phyloP scores from a whole-genome alignment of 192 early-diverging fungal species.

The Lobosporangium transversale region DNA sequence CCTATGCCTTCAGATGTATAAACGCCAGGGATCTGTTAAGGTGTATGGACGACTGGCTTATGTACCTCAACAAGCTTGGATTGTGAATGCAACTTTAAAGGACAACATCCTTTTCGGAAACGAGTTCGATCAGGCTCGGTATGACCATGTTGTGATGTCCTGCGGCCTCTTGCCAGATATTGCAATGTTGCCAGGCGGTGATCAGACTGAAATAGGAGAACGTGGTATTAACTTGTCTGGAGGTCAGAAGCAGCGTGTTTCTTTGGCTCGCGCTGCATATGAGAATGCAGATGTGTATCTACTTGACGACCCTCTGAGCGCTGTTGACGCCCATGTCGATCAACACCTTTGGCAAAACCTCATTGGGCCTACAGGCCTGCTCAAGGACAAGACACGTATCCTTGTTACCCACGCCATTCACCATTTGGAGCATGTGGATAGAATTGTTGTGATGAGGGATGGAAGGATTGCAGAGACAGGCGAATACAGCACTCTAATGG shows the following conservation, averaged over 20 bases:
- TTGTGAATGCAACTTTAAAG: constrained; percentile 86
- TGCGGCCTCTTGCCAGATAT: constrained; percentile 89
- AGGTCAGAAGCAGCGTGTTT: constrained; percentile 85
- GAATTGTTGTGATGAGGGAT: constrained; percentile 75
- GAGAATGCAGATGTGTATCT: constrained; percentile 74
- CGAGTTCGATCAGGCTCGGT: constrained; percentile 74
- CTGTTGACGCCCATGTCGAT: constrained; percentile 72
- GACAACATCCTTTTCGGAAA: constrained; percentile 95
- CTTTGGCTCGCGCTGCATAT: constrained; percentile 82
- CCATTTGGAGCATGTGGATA: constrained; percentile 73
- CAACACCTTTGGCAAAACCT: constrained; percentile 84
- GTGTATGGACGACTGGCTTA: constrained; percentile 79
- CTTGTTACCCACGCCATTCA: constrained; percentile 87
- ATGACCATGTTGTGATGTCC: constrained; percentile 75
- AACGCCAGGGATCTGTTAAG: constrained; percentile 66
- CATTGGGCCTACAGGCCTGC: constrained; percentile 83
- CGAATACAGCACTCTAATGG: constrained; percentile 71
- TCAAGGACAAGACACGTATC: constrained; percentile 81
- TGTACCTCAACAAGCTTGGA: constrained; percentile 80
- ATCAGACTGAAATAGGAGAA: constrained; percentile 93
- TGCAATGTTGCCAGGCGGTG: constrained; percentile 83
- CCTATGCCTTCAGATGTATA: constrained; percentile 66
- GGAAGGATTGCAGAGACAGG: constrained; percentile 78
- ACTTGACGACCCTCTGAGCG: constrained; percentile 65
- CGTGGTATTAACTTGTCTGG: constrained; percentile 91